phyloP scores from a whole-genome alignment of 768 basidiomycete species.

The Macrolepiota albuminosa region DNA sequence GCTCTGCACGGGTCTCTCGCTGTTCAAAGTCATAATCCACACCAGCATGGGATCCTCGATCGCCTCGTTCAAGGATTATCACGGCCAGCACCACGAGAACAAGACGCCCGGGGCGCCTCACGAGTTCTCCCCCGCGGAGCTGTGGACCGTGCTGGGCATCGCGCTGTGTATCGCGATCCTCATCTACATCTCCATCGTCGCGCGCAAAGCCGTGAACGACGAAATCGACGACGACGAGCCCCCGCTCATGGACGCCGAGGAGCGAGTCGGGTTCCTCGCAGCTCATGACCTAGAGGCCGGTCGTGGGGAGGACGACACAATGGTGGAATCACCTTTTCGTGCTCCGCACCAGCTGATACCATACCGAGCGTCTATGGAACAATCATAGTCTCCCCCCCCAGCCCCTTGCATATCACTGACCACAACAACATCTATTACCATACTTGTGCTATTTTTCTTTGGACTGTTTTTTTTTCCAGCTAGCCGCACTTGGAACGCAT shows the following conservation, averaged over 20 bases:
- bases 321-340: conserved; percentile 47
- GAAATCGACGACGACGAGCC: conserved; percentile 38
- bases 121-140: conserved; percentile 46
- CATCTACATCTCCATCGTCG: conserved; percentile 76
- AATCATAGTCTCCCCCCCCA: background rate
- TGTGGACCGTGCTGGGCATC: conserved; percentile 69
- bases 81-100: conserved; percentile 30
- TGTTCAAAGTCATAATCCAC: conserved; percentile 90
- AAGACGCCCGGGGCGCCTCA: conserved; percentile 30
- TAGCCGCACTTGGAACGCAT: conserved; percentile 11
- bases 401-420: background rate
- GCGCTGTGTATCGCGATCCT: conserved; percentile 69
- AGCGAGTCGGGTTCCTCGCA: conserved; percentile 48
- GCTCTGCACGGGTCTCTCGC: conserved; percentile 72
- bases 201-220: conserved; percentile 56
- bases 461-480: conserved; percentile 7
- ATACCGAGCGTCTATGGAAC: conserved; percentile 18
- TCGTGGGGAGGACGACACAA: conserved; percentile 25
- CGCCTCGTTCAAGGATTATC: conserved; percentile 74
- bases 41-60: conserved; percentile 84
- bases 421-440: conserved; percentile 7
- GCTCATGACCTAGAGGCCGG: conserved; percentile 32
- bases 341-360: conserved; percentile 24
- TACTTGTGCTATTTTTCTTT: conserved; percentile 8
- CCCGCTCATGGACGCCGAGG: conserved; percentile 32